These are phyloP conservation scores for Litchi chinensis DNA, from an alignment of 345 rosid species.

Conservation along the genomic window DNA sequence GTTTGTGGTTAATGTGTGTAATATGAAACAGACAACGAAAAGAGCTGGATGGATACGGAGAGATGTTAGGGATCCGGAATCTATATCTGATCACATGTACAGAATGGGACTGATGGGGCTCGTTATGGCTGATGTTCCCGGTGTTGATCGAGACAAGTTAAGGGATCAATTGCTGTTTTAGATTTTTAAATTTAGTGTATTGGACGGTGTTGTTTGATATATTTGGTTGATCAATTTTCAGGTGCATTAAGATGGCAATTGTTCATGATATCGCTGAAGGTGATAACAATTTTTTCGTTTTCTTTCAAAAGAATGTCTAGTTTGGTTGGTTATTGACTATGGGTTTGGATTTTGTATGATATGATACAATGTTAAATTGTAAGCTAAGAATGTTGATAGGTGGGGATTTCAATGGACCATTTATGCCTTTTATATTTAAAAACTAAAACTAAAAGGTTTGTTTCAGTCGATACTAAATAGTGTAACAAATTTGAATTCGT, in stretches of 20 bases:
- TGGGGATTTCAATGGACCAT: no score
- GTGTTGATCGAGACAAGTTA: conserved; percentile 84
- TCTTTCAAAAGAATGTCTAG: background rate
- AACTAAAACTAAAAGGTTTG: background rate
- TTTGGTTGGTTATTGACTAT: background rate
- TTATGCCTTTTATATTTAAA: background rate
- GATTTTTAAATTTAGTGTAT: background rate
- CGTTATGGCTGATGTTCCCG: conserved; percentile 73
- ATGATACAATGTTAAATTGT: background rate
- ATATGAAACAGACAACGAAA: conserved; percentile 65
- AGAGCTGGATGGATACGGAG: conserved; percentile 89
- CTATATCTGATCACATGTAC: conserved; percentile 91
- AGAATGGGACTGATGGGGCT: conserved; percentile 97
- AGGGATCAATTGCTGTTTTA: conserved; percentile 1
- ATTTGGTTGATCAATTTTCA: conserved; percentile 28
- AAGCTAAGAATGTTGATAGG: no score
- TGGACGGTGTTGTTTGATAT: background rate
- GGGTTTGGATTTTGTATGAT: background rate
- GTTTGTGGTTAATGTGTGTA: background rate
- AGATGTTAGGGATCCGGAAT: conserved; percentile 78
- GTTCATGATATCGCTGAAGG: conserved; percentile 98
- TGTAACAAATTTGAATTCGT: background rate
- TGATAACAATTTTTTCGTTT: conserved; percentile 1
- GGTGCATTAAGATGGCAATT: conserved; percentile 95
- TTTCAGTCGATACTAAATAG: background rate